Percentiles rank a stretch among this genome's conserved stretches.
phyloP scores from a whole-genome alignment of 2,329 filamentous ascomycete genomes.

The Lachnellula occidentalis region DNA sequence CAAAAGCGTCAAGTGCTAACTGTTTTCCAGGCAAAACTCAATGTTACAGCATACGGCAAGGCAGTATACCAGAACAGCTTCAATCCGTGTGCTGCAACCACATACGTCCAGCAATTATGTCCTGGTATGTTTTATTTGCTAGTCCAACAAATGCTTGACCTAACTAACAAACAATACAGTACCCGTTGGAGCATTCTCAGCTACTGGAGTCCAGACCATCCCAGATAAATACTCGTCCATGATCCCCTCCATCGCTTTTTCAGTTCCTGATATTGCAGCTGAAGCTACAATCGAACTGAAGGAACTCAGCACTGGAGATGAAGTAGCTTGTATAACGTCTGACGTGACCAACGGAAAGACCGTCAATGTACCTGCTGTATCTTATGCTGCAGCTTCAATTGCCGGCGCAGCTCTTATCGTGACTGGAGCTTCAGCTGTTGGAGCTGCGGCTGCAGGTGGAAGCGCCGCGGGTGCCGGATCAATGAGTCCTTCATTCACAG shows the following conservation, averaged over 20 bases:
- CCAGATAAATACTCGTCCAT: slow-evolving; percentile 63
- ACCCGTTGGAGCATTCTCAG: slow-evolving; percentile 67
- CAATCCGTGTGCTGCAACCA: slow-evolving; percentile 69
- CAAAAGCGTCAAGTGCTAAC: neutral
- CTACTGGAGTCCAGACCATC: slow-evolving; percentile 66
- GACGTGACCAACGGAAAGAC: slow-evolving; percentile 84
- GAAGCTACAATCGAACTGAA: slow-evolving; percentile 73
- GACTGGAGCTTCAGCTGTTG: slow-evolving; percentile 65
- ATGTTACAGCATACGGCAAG: slow-evolving; percentile 78
- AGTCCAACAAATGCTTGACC: neutral
- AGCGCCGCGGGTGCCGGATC: slow-evolving; percentile 53
- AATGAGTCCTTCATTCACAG: slow-evolving; percentile 76
- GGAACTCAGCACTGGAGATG: slow-evolving; percentile 49
- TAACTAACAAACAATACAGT: slow-evolving; percentile 42
- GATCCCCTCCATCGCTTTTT: slow-evolving; percentile 86
- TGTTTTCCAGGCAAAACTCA: slow-evolving; percentile 38
- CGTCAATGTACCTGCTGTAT: slow-evolving; percentile 65
- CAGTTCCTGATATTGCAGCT: slow-evolving; percentile 84
- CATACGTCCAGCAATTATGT: slow-evolving; percentile 69
- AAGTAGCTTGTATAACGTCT: slow-evolving; percentile 79
- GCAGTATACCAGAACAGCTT: slow-evolving; percentile 74
- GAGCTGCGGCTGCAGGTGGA: slow-evolving; percentile 48
- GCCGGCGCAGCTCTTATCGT: slow-evolving; percentile 77
- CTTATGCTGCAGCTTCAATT: slow-evolving; percentile 78
- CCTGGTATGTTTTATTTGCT: slow-evolving; percentile 53